A percentile compares a stretch with the other conserved stretches of the same genome.
These are phyloP conservation scores for Malassezia dermatis DNA, from an alignment of 1,284 basidiomycete species.

Conservation along the genomic window DNA sequence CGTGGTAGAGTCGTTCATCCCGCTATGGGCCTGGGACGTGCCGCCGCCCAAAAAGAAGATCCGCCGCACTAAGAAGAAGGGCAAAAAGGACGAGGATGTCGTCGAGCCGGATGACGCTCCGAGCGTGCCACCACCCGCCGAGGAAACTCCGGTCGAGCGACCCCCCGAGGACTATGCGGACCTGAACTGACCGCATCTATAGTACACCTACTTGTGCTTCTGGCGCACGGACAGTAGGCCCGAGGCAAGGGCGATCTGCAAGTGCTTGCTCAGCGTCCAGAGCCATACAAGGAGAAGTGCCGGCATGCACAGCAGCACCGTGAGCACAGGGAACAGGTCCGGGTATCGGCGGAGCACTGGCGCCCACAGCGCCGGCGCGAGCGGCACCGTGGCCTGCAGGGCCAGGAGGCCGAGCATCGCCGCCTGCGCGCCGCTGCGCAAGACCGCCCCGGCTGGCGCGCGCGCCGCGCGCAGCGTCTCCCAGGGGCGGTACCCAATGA, in stretches of 20 bases:
- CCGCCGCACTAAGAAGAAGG: conserved; percentile 18
- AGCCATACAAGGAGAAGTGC: conserved; percentile 59
- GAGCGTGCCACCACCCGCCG: neutral
- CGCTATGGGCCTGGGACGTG: conserved; percentile 92
- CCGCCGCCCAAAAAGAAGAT: conserved; percentile 56
- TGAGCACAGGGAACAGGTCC: conserved; percentile 73
- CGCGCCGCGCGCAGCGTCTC: conserved; percentile 11
- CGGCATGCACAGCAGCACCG: conserved; percentile 68
- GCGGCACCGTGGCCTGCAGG: conserved; percentile 56
- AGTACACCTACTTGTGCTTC: conserved; percentile 2
- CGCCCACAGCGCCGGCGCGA: conserved; percentile 1
- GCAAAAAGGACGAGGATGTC: neutral
- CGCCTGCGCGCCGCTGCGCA: conserved; percentile 46
- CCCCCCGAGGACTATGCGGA: neutral
- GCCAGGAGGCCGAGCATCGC: conserved; percentile 57
- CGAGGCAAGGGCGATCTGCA: conserved; percentile 39
- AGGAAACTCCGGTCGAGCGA: neutral
- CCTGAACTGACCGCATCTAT: conserved; percentile 12
- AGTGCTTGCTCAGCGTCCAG: conserved; percentile 45
- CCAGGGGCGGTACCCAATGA: conserved; percentile 59
- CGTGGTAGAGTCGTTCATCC: conserved; percentile 95
- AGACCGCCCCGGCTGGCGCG: conserved; percentile 5
- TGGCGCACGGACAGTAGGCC: conserved; percentile 18
- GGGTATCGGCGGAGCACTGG: conserved; percentile 62
- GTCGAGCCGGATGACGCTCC: neutral